Conservation (phyloP, 768 basidiomycete genomes). For the Lentinula sp. region DNA sequence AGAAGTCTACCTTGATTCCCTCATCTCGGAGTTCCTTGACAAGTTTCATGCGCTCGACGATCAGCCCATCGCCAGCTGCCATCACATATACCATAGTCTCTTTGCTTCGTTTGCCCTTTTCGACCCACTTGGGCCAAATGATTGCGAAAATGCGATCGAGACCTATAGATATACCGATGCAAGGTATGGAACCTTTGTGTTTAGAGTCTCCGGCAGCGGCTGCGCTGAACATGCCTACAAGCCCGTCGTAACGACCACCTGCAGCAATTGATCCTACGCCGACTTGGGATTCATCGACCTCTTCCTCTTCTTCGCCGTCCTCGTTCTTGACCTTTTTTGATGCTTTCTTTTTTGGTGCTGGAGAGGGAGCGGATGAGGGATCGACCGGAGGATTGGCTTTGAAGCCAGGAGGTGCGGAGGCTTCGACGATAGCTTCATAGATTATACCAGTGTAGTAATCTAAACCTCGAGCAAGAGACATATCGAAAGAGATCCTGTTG, state of each 20-base stretch:
- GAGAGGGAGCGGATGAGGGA: conserved; percentile 5
- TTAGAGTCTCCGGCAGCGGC: conserved; percentile 75
- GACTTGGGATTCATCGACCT: conserved; percentile 86
- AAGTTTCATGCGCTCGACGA: conserved; percentile 79
- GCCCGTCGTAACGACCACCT: conserved; percentile 92
- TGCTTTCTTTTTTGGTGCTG: conserved; percentile 18
- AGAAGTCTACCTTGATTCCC: conserved; percentile 92
- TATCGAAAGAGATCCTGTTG: conserved; percentile 89
- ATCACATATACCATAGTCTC: conserved; percentile 94
- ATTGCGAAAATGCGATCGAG: conserved; percentile 91
- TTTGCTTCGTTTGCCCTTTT: conserved; percentile 76
- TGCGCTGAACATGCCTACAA: conserved; percentile 87
- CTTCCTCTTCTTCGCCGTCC: conserved; percentile 60
- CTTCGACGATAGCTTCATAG: conserved; percentile 92
- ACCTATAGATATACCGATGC: conserved; percentile 89
- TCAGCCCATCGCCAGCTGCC: conserved; percentile 81
- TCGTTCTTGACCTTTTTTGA: conserved; percentile 38
- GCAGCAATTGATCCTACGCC: conserved; percentile 99
- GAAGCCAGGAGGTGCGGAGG: conserved; percentile 88
- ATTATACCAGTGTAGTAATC: conserved; percentile 99
- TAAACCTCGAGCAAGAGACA: conserved; percentile 93
- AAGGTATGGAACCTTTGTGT: conserved; percentile 67
- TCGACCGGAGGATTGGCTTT: conserved; percentile 19
- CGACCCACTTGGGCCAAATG: conserved; percentile 82
- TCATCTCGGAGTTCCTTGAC: conserved; percentile 76